Percentiles rank a stretch among this genome's conserved stretches.
Conservation (phyloP, 2,329 filamentous ascomycete species). For the Zelopaecilomyces penicillatus region DNA sequence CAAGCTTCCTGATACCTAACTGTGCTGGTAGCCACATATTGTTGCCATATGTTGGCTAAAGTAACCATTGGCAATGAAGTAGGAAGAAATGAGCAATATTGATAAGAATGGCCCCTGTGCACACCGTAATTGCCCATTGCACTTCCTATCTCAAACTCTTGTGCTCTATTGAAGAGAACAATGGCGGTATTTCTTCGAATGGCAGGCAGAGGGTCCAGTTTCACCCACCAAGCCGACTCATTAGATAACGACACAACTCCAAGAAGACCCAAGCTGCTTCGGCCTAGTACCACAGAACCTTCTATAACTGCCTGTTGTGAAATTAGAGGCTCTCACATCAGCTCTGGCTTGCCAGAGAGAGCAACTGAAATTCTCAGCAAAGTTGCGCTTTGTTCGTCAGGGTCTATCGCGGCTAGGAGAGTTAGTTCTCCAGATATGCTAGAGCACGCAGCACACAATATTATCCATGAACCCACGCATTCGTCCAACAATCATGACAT, state of each 20-base stretch:
- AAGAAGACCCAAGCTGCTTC: constrained; percentile 44
- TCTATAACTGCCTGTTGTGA: constrained; percentile 49
- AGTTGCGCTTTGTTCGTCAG: constrained; percentile 39
- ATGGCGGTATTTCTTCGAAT: neutral
- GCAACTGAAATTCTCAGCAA: constrained; percentile 48
- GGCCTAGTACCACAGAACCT: constrained; percentile 48
- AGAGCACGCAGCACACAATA: constrained; percentile 14
- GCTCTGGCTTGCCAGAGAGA: constrained; percentile 38
- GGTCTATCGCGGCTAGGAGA: constrained; percentile 1
- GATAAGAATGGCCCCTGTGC: neutral
- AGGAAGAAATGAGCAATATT: neutral
- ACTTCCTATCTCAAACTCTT: neutral
- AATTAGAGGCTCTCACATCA: constrained; percentile 42
- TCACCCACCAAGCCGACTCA: constrained; percentile 14
- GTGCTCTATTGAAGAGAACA: neutral
- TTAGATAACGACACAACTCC: constrained; percentile 19
- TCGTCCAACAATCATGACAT: constrained; percentile 15
- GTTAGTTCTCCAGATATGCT: neutral
- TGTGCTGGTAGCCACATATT: neutral
- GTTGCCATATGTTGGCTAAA: too few relatives aligned
- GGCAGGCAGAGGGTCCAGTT: neutral
- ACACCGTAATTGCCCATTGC: neutral
- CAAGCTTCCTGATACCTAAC: neutral
- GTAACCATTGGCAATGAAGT: neutral
- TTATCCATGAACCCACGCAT: constrained; percentile 15